These are phyloP conservation scores for Friedmanniomyces simplex DNA, from an alignment of 495 filamentous ascomycete species.

Conservation along the genomic window DNA sequence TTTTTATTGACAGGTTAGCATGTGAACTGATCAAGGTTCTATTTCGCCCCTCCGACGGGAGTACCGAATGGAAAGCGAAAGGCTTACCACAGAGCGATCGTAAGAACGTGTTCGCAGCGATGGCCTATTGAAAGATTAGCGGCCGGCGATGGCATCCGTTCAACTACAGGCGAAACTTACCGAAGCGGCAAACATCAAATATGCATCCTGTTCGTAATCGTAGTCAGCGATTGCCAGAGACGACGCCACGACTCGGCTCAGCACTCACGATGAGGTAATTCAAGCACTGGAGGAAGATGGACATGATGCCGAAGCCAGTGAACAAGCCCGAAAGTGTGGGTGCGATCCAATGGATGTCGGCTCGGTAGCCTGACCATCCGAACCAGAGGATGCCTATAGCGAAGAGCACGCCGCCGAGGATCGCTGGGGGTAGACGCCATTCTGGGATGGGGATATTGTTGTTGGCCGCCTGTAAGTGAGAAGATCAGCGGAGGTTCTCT, in stretches of 20 bases:
- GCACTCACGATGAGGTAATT: slow-evolving; percentile 59
- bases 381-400: slow-evolving; percentile 77
- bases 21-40: too few relatives aligned
- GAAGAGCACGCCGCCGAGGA: slow-evolving; percentile 62
- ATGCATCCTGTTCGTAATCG: slow-evolving; percentile 48
- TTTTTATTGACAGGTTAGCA: too few relatives aligned
- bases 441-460: slow-evolving; percentile 72
- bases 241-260: too few relatives aligned
- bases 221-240: too few relatives aligned
- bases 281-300: slow-evolving; percentile 74
- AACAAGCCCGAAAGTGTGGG: slow-evolving; percentile 52
- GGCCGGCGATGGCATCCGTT: background rate
- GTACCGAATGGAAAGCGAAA: too few relatives aligned
- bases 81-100: slow-evolving; percentile 51
- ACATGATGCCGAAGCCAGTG: slow-evolving; percentile 54
- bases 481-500: background rate
- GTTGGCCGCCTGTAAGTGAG: slow-evolving; percentile 29
- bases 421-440: slow-evolving; percentile 74
- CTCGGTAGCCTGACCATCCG: slow-evolving; percentile 62
- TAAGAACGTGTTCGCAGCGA: slow-evolving; percentile 82
- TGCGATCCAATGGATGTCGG: slow-evolving; percentile 52
- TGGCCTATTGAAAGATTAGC: slow-evolving; percentile 44
- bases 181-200: slow-evolving; percentile 57
- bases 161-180: background rate
- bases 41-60: background rate